These are phyloP conservation scores for Amylostereum chailletii DNA, from an alignment of 1,284 basidiomycete species.

Conservation along the genomic window DNA sequence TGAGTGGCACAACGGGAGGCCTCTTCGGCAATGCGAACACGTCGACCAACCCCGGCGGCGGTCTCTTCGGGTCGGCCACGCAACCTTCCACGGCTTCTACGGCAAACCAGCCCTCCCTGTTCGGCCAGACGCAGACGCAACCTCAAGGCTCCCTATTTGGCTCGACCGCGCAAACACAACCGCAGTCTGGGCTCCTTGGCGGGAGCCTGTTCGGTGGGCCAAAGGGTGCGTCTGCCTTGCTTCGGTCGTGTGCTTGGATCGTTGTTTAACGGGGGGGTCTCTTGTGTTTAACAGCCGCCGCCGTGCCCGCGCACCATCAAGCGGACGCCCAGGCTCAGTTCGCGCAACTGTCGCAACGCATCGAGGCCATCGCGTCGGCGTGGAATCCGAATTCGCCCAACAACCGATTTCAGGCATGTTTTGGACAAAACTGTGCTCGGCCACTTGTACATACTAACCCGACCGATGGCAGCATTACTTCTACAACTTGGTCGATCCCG, in stretches of 20 bases:
- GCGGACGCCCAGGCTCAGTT: slow-evolving; percentile 56
- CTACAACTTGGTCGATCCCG: slow-evolving; percentile 80
- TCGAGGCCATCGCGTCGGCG: slow-evolving; percentile 59
- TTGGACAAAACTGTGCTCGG: neutral
- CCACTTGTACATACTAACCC: slow-evolving; percentile 4
- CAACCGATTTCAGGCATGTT: slow-evolving; percentile 74
- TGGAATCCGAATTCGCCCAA: slow-evolving; percentile 67
- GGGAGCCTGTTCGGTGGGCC: slow-evolving; percentile 16
- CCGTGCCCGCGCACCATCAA: slow-evolving; percentile 34
- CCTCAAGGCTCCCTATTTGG: slow-evolving; percentile 26
- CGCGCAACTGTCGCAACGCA: slow-evolving; percentile 47
- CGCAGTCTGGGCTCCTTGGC: slow-evolving; percentile 13
- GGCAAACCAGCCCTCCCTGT: slow-evolving; percentile 13
- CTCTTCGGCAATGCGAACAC: slow-evolving; percentile 13
- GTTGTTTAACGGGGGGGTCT: slow-evolving; percentile 16
- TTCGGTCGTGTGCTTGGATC: slow-evolving; percentile 19
- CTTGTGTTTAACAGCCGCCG: slow-evolving; percentile 18
- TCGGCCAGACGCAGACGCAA: slow-evolving; percentile 20
- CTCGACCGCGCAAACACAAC: slow-evolving; percentile 20
- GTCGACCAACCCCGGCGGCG: slow-evolving; percentile 11
- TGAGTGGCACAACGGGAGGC: slow-evolving; percentile 12
- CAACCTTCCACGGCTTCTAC: slow-evolving; percentile 16
- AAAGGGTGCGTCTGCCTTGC: slow-evolving; percentile 4
- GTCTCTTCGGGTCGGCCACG: slow-evolving; percentile 18
- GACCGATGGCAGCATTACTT: slow-evolving; percentile 55